Base-by-base conservation (phyloP, 2,329 filamentous ascomycete genomes). In the Kalaharituber pfeilii region DNA sequence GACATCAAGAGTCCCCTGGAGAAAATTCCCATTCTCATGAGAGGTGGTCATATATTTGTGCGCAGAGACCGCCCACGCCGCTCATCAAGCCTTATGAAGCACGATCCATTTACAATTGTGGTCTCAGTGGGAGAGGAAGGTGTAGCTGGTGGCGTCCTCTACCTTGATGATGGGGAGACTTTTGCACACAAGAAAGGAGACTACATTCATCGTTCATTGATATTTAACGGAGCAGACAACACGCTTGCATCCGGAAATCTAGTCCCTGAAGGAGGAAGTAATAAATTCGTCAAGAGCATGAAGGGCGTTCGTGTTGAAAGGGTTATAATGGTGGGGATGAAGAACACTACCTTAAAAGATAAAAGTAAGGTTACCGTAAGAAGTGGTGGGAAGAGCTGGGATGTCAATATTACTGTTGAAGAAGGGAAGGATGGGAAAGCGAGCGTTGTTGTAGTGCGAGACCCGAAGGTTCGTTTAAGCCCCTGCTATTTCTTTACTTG, bases 101-200 rank as follows among this genome's bases (percentile, higher is more conserved):
- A 81, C 68, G 91, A 98, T 67, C 88, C 93, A 39, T 94, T 94
- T 71, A 98, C 91, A 0, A 77, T 98, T 1, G 81, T 98, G 1
- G 74, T 96, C 2, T 77, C 78, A 0, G 72, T 93, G 15, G 73
- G 78, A 61, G 77, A 79, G 61, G 73, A 77, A 63, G 73, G 70
- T 20, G 54, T 65, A 4, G 86, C 89, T 0, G 77, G 82, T 49
- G 91, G 91, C 26, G 81, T 84, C 50, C 72, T 98, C 6, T 98
- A 98, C 65, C 73, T 86, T 27, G 91, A 98, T 65, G 91, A 98
- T 61, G 91, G 91, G 49, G 88, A 96, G 69, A 84, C 83, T 0
- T 98, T 88, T 62, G 86, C 94, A 53, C 87, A 85, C 66, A 74
- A 93, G 67, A 73, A 80, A 59, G 89, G 88, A 9, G 86, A 86